phyloP scores from a whole-genome alignment of 176 grass and related monocot species.

The Carex littledalei region DNA sequence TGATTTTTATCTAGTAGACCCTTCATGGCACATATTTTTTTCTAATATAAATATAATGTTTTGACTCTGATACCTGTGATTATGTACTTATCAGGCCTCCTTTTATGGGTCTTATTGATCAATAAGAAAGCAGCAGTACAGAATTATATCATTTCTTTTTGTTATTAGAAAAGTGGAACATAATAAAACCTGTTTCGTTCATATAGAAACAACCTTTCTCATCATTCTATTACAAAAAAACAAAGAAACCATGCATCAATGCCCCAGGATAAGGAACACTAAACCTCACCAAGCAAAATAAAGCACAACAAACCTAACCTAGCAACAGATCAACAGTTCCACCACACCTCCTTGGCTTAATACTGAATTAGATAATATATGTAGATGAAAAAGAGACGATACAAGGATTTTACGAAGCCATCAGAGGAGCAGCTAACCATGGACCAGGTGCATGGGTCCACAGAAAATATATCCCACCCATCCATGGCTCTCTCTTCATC shows the following conservation, averaged over 20 bases:
- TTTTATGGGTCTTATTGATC: neutral
- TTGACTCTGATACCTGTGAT: neutral
- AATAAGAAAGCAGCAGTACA: neutral
- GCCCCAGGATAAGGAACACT: neutral
- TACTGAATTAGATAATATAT: neutral
- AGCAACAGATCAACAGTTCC: neutral
- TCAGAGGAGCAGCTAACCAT: constrained; percentile 83
- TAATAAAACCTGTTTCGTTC: neutral
- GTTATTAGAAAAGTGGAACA: neutral
- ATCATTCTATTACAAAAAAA: neutral
- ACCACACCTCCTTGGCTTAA: neutral
- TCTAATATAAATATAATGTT: neutral
- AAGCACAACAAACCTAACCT: neutral
- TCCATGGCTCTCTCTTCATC: constrained; percentile 70
- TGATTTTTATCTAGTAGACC: neutral
- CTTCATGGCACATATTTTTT: neutral
- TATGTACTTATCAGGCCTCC: neutral
- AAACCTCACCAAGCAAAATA: neutral
- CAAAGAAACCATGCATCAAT: neutral
- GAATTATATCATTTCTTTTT: neutral
- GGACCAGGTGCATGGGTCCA: constrained; percentile 98
- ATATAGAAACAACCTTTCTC: neutral
- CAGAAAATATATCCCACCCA: constrained; percentile 89
- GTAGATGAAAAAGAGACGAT: constrained; percentile 3
- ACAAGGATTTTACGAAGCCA: constrained; percentile 87